Percentiles rank a stretch among this genome's conserved stretches.
These are phyloP conservation scores for Auxenochlorella pyrenoidosa DNA, from an alignment of 139 green algal genomes.

Conservation along the genomic window DNA sequence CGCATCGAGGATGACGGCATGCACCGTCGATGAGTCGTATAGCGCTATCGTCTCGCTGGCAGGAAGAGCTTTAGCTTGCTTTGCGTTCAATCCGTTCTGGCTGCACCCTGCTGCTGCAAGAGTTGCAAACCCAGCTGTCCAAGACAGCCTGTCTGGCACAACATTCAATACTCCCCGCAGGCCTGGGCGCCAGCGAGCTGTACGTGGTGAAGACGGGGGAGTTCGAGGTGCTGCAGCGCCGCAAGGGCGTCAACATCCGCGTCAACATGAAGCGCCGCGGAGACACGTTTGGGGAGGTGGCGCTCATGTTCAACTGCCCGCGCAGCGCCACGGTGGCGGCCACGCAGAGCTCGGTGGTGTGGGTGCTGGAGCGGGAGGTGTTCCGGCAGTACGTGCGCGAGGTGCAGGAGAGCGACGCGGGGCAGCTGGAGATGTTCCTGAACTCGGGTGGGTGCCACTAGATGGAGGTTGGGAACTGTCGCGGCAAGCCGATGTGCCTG, in stretches of 20 bases:
- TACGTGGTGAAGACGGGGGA: constrained; percentile 94
- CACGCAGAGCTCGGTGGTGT: constrained; percentile 84
- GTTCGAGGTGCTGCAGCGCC: constrained; percentile 91
- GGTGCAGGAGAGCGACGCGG: constrained; percentile 66
- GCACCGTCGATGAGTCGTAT: too few relatives aligned
- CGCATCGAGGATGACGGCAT: too few relatives aligned
- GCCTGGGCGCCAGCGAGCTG: constrained; percentile 84
- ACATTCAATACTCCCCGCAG: background rate
- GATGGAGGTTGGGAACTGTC: background rate
- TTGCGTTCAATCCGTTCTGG: background rate
- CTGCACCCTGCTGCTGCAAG: background rate
- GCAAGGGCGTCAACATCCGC: constrained; percentile 87
- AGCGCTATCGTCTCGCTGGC: too few relatives aligned
- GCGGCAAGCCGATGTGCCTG: too few relatives aligned
- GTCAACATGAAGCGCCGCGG: constrained; percentile 91
- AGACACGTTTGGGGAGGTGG: constrained; percentile 93
- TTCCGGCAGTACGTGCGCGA: constrained; percentile 86
- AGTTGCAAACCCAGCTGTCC: too few relatives aligned
- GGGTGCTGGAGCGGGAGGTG: constrained; percentile 87
- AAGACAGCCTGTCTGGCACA: too few relatives aligned
- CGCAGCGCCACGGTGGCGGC: constrained; percentile 91
- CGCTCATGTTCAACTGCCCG: constrained; percentile 90
- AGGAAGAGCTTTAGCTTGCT: too few relatives aligned
- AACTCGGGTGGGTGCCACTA: constrained; percentile 64
- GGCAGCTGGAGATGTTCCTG: constrained; percentile 91